Evolutionary conservation across 1,284 basidiomycete species (phyloP), one percentile per base, ranked within the genome.

Genomic region (Papiliotrema terrestris): DNA sequence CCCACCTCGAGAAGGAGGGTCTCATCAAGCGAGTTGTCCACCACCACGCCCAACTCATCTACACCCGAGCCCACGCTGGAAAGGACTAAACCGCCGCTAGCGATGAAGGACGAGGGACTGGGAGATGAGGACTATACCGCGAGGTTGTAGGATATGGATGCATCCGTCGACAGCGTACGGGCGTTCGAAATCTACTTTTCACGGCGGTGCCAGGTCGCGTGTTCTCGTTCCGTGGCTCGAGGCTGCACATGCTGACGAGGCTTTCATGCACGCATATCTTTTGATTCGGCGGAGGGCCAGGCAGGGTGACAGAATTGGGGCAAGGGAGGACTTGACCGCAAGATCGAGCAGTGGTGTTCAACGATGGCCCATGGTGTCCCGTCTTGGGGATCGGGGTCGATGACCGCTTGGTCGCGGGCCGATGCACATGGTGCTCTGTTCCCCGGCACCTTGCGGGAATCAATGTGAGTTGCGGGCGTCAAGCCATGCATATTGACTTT

Each of bases 1-100:
- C 83, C 68, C 90, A 95, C 80, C 80, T 99, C 78, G 91, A 92
- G 84, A 89, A 87, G 80, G 93, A 98, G 75, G 92, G 90, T 62
- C 82, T 85, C 78, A 98, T 99, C 81, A 98, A 96, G 84, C 85
- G 85, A 67, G 89, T 99, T 73, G 91, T 98, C 65, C 94, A 97
- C 82, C 93, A 96, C 83, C 87, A 89, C 72, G 83, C 84, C 60
- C 95, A 98, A 81, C 82, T 95, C 74, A 86, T 97, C 72, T 97
- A 75, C 73, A 77, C 77, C 64, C 69, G 77, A 54, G 75, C 76
- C 51, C 74, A 71, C 61, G 74, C 69, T 52, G 71, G 61, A 60
- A 72, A 71, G 63, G 71, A 71, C 58, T 73, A 73, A 59, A 63
- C 45, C 32, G 53, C 29, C 29, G 11, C 29, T 32, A 32, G 29